Evolutionary conservation across 1,284 basidiomycete species (phyloP).

Genomic region (Takashimella koratensis): DNA sequence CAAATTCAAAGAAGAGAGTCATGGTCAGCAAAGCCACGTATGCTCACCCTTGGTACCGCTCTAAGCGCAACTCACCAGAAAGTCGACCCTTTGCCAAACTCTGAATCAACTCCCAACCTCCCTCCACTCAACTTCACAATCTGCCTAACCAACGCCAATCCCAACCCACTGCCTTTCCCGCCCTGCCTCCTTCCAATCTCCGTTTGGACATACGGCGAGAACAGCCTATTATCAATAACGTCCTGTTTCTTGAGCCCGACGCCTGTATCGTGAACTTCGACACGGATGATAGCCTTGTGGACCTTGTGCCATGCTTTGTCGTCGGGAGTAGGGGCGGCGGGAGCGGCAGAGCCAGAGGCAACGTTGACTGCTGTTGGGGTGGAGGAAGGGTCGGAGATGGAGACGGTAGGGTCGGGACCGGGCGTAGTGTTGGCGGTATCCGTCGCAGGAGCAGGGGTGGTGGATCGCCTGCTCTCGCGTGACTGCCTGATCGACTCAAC

Average conservation of each 20-base stretch:
- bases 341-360: not conserved
- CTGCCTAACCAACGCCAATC: slow-evolving; percentile 79
- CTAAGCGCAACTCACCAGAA: too few species aligned
- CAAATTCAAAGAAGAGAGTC: too few species aligned
- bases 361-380: not conserved
- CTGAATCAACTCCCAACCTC: slow-evolving; percentile 59
- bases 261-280: slow-evolving; percentile 78
- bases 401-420: not conserved
- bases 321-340: too few species aligned
- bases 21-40: too few species aligned
- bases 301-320: not conserved
- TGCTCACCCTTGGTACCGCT: too few species aligned
- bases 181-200: slow-evolving; percentile 69
- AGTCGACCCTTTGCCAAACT: slow-evolving; percentile 41
- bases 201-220: slow-evolving; percentile 50
- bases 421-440: not conserved
- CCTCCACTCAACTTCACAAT: slow-evolving; percentile 81
- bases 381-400: not conserved
- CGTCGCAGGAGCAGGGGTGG: not conserved
- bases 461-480: not conserved
- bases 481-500: slow-evolving; percentile 11
- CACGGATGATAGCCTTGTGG: slow-evolving; percentile 58
- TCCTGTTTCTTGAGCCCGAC: slow-evolving; percentile 68
- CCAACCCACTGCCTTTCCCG: slow-evolving; percentile 84
- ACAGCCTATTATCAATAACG: slow-evolving; percentile 57